Evolutionary conservation across 805 yeast genomes (phyloP).

Genomic region (Metschnikowia cubensis): DNA sequence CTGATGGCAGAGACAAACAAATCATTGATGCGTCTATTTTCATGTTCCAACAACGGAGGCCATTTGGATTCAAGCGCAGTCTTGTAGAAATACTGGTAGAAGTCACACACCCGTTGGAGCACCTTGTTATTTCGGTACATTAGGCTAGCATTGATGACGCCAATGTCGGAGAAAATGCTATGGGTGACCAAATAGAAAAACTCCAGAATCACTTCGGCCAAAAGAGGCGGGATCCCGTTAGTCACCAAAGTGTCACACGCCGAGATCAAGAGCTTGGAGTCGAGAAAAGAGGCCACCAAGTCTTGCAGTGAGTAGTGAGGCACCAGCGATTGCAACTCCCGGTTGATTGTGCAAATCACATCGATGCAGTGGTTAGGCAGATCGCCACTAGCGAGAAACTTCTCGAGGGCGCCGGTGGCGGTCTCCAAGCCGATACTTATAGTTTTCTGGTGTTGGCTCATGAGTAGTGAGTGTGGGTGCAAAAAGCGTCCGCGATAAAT

Average conservation of each 20-base stretch:
- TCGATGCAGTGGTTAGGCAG: conserved; percentile 12
- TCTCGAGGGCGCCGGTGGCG: conserved; percentile 12
- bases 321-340: conserved; percentile 11
- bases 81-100: conserved; percentile 9
- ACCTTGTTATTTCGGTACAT: conserved; percentile 10
- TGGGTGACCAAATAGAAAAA: conserved; percentile 11
- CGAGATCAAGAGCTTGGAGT: conserved; percentile 11
- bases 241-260: conserved; percentile 13
- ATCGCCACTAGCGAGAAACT: conserved; percentile 11
- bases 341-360: conserved; percentile 11
- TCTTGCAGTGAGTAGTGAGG: conserved; percentile 6
- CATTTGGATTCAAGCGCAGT: neutral
- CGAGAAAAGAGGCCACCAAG: conserved; percentile 10
- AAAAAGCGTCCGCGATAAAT: neutral
- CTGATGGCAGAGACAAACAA: conserved; percentile 5
- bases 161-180: conserved; percentile 8
- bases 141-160: conserved; percentile 8
- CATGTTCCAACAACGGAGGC: conserved; percentile 5
- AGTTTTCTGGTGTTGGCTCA: conserved; percentile 9
- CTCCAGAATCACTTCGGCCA: conserved; percentile 8
- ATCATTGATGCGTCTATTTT: conserved; percentile 6
- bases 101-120: conserved; percentile 8
- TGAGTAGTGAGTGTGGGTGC: conserved; percentile 2
- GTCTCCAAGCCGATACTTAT: conserved; percentile 14
- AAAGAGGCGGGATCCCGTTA: neutral